A percentile compares a stretch with the other conserved stretches of the same genome.
These are phyloP conservation scores for Fusarium pseudoanthophilum DNA, from an alignment of 2,329 filamentous ascomycete genomes.

Conservation along the genomic window DNA sequence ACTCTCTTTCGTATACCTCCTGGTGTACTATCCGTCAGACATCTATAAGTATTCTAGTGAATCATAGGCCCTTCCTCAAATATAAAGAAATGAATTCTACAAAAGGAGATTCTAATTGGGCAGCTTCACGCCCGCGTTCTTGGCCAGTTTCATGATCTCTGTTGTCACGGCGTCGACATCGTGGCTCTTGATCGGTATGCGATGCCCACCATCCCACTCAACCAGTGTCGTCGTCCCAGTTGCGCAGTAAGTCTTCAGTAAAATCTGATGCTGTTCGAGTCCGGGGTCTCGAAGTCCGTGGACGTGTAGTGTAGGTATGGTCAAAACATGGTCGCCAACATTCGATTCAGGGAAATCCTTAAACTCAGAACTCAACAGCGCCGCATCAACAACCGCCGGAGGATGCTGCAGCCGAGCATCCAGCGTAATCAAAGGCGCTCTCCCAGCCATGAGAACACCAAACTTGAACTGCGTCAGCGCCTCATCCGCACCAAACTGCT, in stretches of 20 bases:
- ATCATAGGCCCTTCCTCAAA: not conserved
- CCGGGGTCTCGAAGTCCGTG: slow-evolving; percentile 69
- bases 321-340: slow-evolving; percentile 51
- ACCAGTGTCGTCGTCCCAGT: slow-evolving; percentile 64
- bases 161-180: slow-evolving; percentile 65
- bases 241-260: slow-evolving; percentile 71
- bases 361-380: slow-evolving; percentile 39
- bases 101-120: not conserved
- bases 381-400: slow-evolving; percentile 51
- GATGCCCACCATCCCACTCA: slow-evolving; percentile 79
- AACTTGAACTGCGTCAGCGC: slow-evolving; percentile 47
- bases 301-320: slow-evolving; percentile 51
- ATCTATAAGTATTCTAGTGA: not conserved
- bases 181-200: slow-evolving; percentile 73
- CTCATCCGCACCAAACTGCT: slow-evolving; percentile 47
- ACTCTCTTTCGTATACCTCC: not conserved
- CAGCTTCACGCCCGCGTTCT: not conserved
- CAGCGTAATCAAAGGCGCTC: slow-evolving; percentile 47
- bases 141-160: slow-evolving; percentile 44
- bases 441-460: slow-evolving; percentile 51
- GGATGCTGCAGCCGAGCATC: slow-evolving; percentile 62
- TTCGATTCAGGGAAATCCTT: slow-evolving; percentile 58
- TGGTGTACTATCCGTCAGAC: not conserved
- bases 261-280: slow-evolving; percentile 58
- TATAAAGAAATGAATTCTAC: too few species aligned